Base-by-base conservation (phyloP, 2,329 filamentous ascomycete species). In the Cladosporium halotolerans region DNA sequence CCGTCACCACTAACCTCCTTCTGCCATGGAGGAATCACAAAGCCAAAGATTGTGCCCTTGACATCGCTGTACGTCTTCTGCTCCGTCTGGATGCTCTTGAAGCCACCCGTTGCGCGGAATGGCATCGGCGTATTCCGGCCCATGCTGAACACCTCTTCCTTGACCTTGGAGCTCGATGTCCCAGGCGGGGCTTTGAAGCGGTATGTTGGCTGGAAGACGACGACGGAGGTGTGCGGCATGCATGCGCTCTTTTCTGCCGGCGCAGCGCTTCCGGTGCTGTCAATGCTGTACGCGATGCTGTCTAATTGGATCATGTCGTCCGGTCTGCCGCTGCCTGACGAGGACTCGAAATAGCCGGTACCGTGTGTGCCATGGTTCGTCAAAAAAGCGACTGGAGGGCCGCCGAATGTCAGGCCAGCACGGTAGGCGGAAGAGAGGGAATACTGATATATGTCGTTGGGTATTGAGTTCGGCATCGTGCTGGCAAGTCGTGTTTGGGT, bases 361-460 rank as follows among this genome's bases (percentile, higher is more conserved):
- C 72, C 72, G 58, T 74, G 66, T 10, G 68, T 70, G 55, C 72
- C 72, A 54, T 74, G 70, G 33, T 69, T 69, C 13, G 67, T 66
- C 3, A 74, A 66, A 58, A 72, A 69, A 10, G 66, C 61, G 18
- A 56, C 64, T 19, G 57, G 68, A 50, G 59, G 67, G 33, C 57
- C 71, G 60, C 59, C 70, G 56, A 59, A 63, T 34, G 61, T 66
- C 45, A 73, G 69, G 11, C 70, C 70, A 11, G 66, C 63, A 9
- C 64, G 62, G 50, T 68, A 65, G 18, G 72, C 72, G 9, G 68
- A 62, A 31, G 60, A 61, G 18, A 71, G 68, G 32, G 70, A 72
- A 63, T 69, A 74, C 55, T 74, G 72, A 58, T 71, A 74, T 57
- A 74, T 70, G 58, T 74, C 72, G 63, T 74, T 74, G 34, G 72